Conservation (phyloP, 352 stramenopile species). For the Phytophthora pisi region DNA sequence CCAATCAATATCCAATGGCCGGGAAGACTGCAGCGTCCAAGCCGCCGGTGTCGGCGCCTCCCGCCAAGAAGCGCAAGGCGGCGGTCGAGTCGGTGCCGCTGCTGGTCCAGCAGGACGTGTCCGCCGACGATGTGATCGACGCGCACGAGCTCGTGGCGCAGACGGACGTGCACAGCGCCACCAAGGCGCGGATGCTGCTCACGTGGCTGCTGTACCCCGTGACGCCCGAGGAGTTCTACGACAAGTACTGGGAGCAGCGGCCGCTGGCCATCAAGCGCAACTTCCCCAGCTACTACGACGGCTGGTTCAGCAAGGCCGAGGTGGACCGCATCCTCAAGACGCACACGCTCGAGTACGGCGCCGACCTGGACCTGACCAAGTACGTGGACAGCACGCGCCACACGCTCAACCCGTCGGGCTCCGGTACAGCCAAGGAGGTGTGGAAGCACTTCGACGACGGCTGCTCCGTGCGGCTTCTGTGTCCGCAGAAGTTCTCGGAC, state of each 20-base stretch:
- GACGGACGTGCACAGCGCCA: constrained; percentile 70
- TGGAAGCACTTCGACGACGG: constrained; percentile 86
- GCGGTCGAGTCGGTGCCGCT: constrained; percentile 42
- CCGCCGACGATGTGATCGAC: constrained; percentile 59
- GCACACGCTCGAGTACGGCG: constrained; percentile 78
- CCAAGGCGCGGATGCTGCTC: constrained; percentile 74
- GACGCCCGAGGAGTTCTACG: constrained; percentile 90
- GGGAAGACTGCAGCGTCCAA: constrained; percentile 37
- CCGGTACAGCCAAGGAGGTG: constrained; percentile 67
- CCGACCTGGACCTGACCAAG: constrained; percentile 89
- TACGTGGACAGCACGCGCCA: constrained; percentile 84
- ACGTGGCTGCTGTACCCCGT: constrained; percentile 90
- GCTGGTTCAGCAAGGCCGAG: constrained; percentile 76
- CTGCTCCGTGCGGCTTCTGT: constrained; percentile 92
- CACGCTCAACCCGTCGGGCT: constrained; percentile 66
- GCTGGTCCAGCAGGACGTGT: constrained; percentile 43
- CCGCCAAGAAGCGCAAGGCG: constrained; percentile 65
- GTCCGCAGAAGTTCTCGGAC: constrained; percentile 93
- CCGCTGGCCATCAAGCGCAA: constrained; percentile 88
- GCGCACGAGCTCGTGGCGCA: constrained; percentile 60
- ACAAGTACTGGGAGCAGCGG: constrained; percentile 93
- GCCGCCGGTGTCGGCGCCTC: constrained; percentile 16
- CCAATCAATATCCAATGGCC: constrained; percentile 38
- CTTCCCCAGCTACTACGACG: constrained; percentile 72
- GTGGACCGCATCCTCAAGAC: constrained; percentile 79